Evolutionary conservation across 495 filamentous ascomycete genomes (phyloP).

Genomic region (Penicillium chermesinum): DNA sequence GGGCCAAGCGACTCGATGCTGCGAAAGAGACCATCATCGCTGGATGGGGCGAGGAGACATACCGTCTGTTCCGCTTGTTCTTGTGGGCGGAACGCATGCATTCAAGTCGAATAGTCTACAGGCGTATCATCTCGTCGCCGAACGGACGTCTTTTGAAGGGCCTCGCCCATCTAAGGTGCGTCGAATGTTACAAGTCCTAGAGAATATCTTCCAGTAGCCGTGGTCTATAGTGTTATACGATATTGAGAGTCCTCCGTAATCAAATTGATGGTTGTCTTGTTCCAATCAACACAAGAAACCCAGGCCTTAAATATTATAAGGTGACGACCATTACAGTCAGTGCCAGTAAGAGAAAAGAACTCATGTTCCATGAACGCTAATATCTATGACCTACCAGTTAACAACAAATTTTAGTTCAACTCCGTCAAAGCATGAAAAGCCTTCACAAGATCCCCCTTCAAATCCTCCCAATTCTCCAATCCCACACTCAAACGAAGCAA

Average conservation of each 20-base stretch:
- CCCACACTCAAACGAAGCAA: constrained; percentile 82
- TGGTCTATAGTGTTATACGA: neutral
- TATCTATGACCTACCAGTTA: too few relatives aligned
- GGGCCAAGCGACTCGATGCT: constrained; percentile 11
- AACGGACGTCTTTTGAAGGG: constrained; percentile 6
- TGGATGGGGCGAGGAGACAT: constrained; percentile 11
- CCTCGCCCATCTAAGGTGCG: constrained; percentile 5
- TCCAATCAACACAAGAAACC: too few relatives aligned
- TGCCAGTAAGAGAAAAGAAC: too few relatives aligned
- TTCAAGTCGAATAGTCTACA: constrained; percentile 10
- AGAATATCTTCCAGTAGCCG: neutral
- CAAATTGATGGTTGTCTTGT: too few relatives aligned
- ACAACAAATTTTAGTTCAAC: neutral
- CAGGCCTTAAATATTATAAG: too few relatives aligned
- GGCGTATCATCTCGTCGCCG: constrained; percentile 14
- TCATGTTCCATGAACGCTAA: too few relatives aligned
- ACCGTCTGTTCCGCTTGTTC: constrained; percentile 12
- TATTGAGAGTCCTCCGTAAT: too few relatives aligned
- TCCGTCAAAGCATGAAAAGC: constrained; percentile 48
- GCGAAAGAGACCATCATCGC: constrained; percentile 10
- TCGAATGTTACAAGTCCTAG: neutral
- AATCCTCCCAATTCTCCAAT: constrained; percentile 81
- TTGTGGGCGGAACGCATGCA: constrained; percentile 11
- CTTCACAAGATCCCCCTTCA: constrained; percentile 66
- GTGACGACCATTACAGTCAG: too few relatives aligned